phyloP scores from a whole-genome alignment of 768 basidiomycete species.

The Lepiota venenata region DNA sequence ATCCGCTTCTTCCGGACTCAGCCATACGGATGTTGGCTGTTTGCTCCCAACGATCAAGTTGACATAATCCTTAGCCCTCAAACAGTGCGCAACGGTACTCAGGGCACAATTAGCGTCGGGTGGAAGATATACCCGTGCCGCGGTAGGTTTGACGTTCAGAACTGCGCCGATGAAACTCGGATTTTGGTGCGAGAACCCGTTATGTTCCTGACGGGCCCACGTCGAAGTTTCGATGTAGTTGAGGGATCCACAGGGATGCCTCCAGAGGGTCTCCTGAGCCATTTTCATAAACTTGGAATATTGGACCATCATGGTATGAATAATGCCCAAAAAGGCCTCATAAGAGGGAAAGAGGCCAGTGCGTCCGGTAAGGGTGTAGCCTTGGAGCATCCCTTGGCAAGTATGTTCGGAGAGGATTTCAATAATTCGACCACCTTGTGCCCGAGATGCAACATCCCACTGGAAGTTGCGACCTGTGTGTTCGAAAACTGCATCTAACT shows the following conservation, averaged over 20 bases:
- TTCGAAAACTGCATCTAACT: slow-evolving; percentile 78
- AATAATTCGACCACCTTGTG: slow-evolving; percentile 75
- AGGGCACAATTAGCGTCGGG: slow-evolving; percentile 90
- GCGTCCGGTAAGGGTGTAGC: slow-evolving; percentile 87
- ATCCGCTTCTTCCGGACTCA: slow-evolving; percentile 73
- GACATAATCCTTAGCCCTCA: slow-evolving; percentile 81
- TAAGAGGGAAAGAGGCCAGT: slow-evolving; percentile 87
- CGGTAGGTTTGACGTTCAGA: slow-evolving; percentile 68
- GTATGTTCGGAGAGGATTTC: slow-evolving; percentile 91
- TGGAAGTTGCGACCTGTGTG: slow-evolving; percentile 74
- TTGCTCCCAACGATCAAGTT: slow-evolving; percentile 91
- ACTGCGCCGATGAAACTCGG: slow-evolving; percentile 84
- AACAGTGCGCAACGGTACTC: slow-evolving; percentile 79
- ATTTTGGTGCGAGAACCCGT: slow-evolving; percentile 89
- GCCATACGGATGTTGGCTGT: slow-evolving; percentile 76
- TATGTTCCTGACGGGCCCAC: slow-evolving; percentile 83
- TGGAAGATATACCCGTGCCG: slow-evolving; percentile 79
- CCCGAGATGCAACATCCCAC: slow-evolving; percentile 71
- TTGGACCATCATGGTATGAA: slow-evolving; percentile 88
- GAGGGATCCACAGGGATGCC: slow-evolving; percentile 64
- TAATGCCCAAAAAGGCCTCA: slow-evolving; percentile 88
- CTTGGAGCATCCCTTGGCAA: slow-evolving; percentile 88
- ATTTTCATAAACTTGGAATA: slow-evolving; percentile 90
- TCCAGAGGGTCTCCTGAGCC: slow-evolving; percentile 71
- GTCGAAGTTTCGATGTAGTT: slow-evolving; percentile 91